A percentile compares a stretch with the other conserved stretches of the same genome.
phyloP scores from a whole-genome alignment of 495 filamentous ascomycete species.

The Penicillium verhagenii region DNA sequence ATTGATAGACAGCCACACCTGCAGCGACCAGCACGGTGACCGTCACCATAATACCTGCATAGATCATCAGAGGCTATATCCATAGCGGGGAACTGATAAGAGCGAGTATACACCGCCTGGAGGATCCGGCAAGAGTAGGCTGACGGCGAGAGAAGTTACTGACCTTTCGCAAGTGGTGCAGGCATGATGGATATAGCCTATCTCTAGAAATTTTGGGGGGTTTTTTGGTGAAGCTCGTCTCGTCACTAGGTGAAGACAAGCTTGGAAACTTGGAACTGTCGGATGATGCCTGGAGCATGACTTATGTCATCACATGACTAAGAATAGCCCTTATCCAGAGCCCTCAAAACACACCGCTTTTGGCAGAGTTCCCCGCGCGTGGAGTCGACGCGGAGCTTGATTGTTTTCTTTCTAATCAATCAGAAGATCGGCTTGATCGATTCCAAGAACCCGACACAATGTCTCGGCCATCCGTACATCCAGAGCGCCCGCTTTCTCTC shows the following conservation, averaged over 20 bases:
- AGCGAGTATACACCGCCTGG: constrained; percentile 27
- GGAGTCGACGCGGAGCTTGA: constrained; percentile 12
- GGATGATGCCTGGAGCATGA: constrained; percentile 34
- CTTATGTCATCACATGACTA: not conserved
- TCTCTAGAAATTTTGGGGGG: not conserved
- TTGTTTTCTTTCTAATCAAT: constrained; percentile 6
- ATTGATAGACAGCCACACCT: constrained; percentile 83
- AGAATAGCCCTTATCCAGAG: constrained; percentile 36
- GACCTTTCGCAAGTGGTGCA: constrained; percentile 55
- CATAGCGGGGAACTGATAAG: constrained; percentile 37
- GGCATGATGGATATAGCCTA: constrained; percentile 36
- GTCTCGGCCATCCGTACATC: constrained; percentile 51
- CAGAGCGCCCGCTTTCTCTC: constrained; percentile 69
- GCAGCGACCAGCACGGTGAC: constrained; percentile 75
- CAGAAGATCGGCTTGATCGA: not conserved
- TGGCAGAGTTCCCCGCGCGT: constrained; percentile 30
- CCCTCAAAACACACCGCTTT: constrained; percentile 39
- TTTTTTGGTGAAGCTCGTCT: not conserved
- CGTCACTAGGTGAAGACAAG: constrained; percentile 3
- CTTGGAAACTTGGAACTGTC: constrained; percentile 5
- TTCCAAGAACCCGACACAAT: constrained; percentile 24
- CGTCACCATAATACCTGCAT: constrained; percentile 72
- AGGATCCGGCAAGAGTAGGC: constrained; percentile 6
- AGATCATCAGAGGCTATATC: constrained; percentile 13
- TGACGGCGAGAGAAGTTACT: constrained; percentile 15